Base-by-base conservation (phyloP, 2,329 filamentous ascomycete genomes). In the Pseudocercospora fuligena region DNA sequence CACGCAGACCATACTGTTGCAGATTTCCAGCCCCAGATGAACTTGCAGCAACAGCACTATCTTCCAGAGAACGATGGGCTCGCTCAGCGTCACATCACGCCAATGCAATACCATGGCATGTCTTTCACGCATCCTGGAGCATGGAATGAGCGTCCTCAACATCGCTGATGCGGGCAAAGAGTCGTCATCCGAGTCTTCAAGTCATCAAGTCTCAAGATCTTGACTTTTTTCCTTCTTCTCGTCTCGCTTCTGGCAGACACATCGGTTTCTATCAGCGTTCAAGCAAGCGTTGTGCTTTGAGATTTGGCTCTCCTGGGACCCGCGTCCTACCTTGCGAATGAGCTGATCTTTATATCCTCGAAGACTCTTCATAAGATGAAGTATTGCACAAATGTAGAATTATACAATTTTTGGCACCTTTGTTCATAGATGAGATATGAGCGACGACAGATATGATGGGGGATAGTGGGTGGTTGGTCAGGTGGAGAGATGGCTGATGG, bases 381-480 rank as follows among this genome's bases (percentile, higher is more conserved):
- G 23, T 11, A 56, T 29, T 56, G 51, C 27, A 56, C 40, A 43
- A 43, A 43, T 43, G 40, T 43, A 56, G 11, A 51, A 59, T 61
- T 70, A 66, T 65, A 66, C 61, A 65, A 64, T 66, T 27, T 27
- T 5, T 16, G 51, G 25, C 27, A n/a, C 27, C 23, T 51, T 56
- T 56, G 51, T 56, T 31, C 51, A 56, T 56, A 66, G 57, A 70
- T 63, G 68, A 66, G 66, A 66, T 16, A 70, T 40, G 66, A 70
- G 63, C 58, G 51, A 70, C 59, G 68, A 70, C 43, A 67, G 63
- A 66, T 33, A 69, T 36, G 65, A 69, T 53, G 60, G 63, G 53
- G 31, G 46, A 65, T 63, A 47, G 65, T 56, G 27, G 19, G 14
- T 63, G 9, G 5, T 14, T 65, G 46, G 43, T 60, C 12, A 12